Evolutionary conservation across 1,284 basidiomycete genomes (phyloP), one percentile per base, ranked within the genome.

Genomic region (Ustilago esculenta): DNA sequence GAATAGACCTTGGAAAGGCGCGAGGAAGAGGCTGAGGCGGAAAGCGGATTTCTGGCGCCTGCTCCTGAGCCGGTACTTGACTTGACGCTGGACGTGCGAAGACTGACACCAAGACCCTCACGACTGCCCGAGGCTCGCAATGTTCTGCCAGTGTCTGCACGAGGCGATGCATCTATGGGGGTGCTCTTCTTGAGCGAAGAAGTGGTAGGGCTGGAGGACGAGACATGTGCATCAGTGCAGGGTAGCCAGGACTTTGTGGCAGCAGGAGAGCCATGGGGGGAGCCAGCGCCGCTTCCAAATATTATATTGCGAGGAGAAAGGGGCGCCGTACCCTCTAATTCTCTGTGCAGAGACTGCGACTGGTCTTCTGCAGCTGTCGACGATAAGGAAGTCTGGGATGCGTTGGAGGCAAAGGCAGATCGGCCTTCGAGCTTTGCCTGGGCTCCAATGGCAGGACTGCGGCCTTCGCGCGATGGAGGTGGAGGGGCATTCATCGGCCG

Each of bases 1-100:
- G 91, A 92, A 77, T 92, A 89, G 21, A 90, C 87, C 37, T 70
- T 68, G 27, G 70, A 67, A 5, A 65, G 42, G 6, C 70, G 54
- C 5, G 59, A 60, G 1, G 59, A 68, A 20, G 64, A 53, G 10
- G 51, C 53, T 0, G 67, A 60, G 3, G 67, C 67, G 11, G 24
- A 36, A 25, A 65, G 50, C 8, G 61, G 61, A 29, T 65, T 58
- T 12, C 60, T 29, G 14, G 51, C 1, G 14, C 32, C 41, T 42
- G 45, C 36, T 4, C 24, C 39, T 9, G 40, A 14, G 17, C 41
- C 34, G 1, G 50, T 9, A 18, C 39, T 33, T n/a, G 40, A 17
- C 12, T 54, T 59, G 34, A 33, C 48, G 32, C 47, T 51, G 17
- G 47, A 55, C 14, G 46, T 32, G 18, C 51, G 49, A 3, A 58